Conservation (phyloP, 768 basidiomycete species). For the Tricholoma bakamatsutake region DNA sequence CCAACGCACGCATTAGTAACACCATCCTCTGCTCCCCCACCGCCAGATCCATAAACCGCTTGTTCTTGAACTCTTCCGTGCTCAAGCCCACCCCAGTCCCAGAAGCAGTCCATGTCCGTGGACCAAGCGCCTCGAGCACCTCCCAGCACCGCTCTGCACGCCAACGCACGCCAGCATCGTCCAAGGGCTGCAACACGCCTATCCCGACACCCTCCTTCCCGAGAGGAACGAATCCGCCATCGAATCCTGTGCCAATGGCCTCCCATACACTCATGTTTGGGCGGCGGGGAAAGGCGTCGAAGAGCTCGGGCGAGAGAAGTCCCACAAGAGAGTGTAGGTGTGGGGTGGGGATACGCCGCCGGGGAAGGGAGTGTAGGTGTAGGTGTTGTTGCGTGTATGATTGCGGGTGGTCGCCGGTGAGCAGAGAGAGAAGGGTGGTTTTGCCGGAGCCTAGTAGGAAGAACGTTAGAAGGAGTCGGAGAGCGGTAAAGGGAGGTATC, state of each 20-base stretch:
- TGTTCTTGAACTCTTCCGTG: conserved; percentile 38
- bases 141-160: conserved; percentile 35
- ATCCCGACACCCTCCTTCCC: conserved; percentile 40
- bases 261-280: conserved; percentile 66
- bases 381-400: conserved; percentile 69
- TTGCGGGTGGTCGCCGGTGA: conserved; percentile 94
- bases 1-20: conserved; percentile 81
- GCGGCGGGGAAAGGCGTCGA: conserved; percentile 83
- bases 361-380: conserved; percentile 43
- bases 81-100: not conserved
- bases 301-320: conserved; percentile 83
- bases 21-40: conserved; percentile 76
- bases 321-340: conserved; percentile 64
- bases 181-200: conserved; percentile 32
- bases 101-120: conserved; percentile 38
- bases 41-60: conserved; percentile 58
- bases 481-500: conserved; percentile 7
- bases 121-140: conserved; percentile 63
- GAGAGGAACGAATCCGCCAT: conserved; percentile 68
- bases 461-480: not conserved
- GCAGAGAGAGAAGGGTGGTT: conserved; percentile 83
- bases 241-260: conserved; percentile 83
- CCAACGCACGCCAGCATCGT: conserved; percentile 29
- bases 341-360: conserved; percentile 62
- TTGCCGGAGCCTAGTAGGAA: conserved; percentile 75